A percentile compares a stretch with the other conserved stretches of the same genome.
Conservation (phyloP, 805 yeast species). For the Ascoidea rubescens region DNA sequence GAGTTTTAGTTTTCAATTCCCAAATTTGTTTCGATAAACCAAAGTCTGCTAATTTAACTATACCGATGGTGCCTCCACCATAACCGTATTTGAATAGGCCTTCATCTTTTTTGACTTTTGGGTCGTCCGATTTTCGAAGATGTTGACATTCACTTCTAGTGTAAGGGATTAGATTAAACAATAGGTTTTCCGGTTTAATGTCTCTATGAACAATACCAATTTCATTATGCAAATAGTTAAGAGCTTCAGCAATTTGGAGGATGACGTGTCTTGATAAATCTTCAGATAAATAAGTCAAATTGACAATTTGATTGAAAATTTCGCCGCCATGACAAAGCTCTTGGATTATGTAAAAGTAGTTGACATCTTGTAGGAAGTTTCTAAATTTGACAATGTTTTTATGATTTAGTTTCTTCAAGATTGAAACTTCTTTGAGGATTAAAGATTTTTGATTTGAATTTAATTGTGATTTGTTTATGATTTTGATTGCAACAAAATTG, state of each 20-base stretch:
- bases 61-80: slow-evolving; percentile 90
- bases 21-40: slow-evolving; percentile 87
- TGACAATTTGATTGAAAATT: slow-evolving; percentile 52
- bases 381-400: slow-evolving; percentile 52
- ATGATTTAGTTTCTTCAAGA: slow-evolving; percentile 53
- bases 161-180: slow-evolving; percentile 46
- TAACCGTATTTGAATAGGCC: slow-evolving; percentile 68
- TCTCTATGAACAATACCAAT: slow-evolving; percentile 77
- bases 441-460: slow-evolving; percentile 49
- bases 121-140: slow-evolving; percentile 56
- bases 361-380: slow-evolving; percentile 49
- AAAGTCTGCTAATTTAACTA: slow-evolving; percentile 86
- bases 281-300: slow-evolving; percentile 52
- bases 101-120: slow-evolving; percentile 63
- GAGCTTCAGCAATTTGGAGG: slow-evolving; percentile 47
- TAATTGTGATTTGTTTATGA: slow-evolving; percentile 57
- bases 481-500: slow-evolving; percentile 32
- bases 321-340: slow-evolving; percentile 74
- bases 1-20: slow-evolving; percentile 85
- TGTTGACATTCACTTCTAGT: slow-evolving; percentile 25
- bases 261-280: slow-evolving; percentile 51
- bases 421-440: slow-evolving; percentile 67
- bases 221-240: slow-evolving; percentile 55
- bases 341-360: slow-evolving; percentile 54
- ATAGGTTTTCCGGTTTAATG: slow-evolving; percentile 67